Evolutionary conservation across 495 filamentous ascomycete genomes (phyloP).

Genomic region (Daldinia caldariorum): DNA sequence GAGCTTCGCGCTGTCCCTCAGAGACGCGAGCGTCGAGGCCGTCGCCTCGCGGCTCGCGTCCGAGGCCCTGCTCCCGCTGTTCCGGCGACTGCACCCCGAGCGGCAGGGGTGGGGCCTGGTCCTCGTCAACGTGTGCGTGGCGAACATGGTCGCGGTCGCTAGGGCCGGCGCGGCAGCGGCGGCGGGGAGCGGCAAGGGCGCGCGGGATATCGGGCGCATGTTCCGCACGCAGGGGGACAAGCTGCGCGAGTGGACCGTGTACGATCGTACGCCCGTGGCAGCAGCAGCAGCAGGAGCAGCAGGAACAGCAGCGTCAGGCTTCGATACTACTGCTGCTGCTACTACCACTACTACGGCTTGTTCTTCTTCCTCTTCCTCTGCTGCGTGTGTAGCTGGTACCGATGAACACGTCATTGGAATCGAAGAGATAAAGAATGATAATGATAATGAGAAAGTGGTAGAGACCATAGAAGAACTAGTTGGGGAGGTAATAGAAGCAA

Average conservation of each 20-base stretch:
- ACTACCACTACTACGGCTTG: too few species aligned
- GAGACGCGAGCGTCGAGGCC: constrained; percentile 60
- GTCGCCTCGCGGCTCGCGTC: constrained; percentile 74
- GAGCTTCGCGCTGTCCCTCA: constrained; percentile 71
- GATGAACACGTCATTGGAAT: constrained; percentile 2
- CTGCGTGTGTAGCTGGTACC: background rate
- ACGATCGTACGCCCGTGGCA: constrained; percentile 46
- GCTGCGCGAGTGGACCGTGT: constrained; percentile 69
- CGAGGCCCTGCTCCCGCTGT: constrained; percentile 73
- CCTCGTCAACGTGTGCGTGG: constrained; percentile 85
- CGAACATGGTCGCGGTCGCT: constrained; percentile 76
- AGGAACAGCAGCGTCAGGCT: too few species aligned
- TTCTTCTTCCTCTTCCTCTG: background rate
- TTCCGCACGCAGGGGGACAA: constrained; percentile 73
- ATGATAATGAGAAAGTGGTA: constrained; percentile 31
- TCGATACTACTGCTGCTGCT: background rate
- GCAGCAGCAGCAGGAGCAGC: too few species aligned
- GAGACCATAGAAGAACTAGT: background rate
- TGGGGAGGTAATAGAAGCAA: background rate
- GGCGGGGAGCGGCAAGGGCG: background rate
- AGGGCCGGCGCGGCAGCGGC: constrained; percentile 57
- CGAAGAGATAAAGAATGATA: constrained; percentile 18
- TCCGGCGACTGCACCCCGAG: constrained; percentile 76
- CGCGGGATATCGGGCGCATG: constrained; percentile 75
- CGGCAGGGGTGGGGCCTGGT: constrained; percentile 79